phyloP scores from a whole-genome alignment of 179 eudicot species.

The Silene noctiflora region DNA sequence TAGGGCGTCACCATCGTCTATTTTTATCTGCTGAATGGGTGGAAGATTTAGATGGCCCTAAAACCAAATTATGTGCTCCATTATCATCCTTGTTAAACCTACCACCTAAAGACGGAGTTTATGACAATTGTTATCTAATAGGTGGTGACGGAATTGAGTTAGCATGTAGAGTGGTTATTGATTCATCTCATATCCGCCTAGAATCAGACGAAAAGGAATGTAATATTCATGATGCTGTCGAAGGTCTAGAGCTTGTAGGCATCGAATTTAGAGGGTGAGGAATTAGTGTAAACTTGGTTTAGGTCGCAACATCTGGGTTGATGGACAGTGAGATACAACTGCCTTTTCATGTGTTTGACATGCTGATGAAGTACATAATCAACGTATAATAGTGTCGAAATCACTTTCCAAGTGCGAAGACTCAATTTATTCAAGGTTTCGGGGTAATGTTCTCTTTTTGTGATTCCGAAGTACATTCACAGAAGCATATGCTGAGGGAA shows the following conservation, averaged over 20 bases:
- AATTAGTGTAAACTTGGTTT: neutral
- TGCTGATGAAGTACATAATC: too few species aligned
- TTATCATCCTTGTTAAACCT: constrained; percentile 72
- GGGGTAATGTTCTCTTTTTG: neutral
- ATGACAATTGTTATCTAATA: constrained; percentile 52
- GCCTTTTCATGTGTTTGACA: too few species aligned
- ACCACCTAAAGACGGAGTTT: constrained; percentile 75
- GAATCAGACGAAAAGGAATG: constrained; percentile 42
- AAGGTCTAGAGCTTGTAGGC: constrained; percentile 38
- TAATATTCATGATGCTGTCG: constrained; percentile 28
- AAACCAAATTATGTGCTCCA: constrained; percentile 42
- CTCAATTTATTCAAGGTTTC: too few species aligned
- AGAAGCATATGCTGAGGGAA: neutral
- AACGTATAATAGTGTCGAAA: neutral
- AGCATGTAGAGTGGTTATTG: constrained; percentile 63
- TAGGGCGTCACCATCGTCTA: constrained; percentile 92
- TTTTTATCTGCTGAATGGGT: constrained; percentile 42
- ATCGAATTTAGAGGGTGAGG: constrained; percentile 58
- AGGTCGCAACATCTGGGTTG: neutral
- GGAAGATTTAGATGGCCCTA: constrained; percentile 31
- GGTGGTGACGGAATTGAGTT: constrained; percentile 39
- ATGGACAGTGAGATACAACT: neutral
- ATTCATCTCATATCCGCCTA: constrained; percentile 56
- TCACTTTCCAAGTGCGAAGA: too few species aligned
- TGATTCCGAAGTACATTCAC: too few species aligned